A percentile compares a stretch with the other conserved stretches of the same genome.
Evolutionary conservation across 2,329 filamentous ascomycete species (phyloP).

Genomic region (Claviceps purpurea): DNA sequence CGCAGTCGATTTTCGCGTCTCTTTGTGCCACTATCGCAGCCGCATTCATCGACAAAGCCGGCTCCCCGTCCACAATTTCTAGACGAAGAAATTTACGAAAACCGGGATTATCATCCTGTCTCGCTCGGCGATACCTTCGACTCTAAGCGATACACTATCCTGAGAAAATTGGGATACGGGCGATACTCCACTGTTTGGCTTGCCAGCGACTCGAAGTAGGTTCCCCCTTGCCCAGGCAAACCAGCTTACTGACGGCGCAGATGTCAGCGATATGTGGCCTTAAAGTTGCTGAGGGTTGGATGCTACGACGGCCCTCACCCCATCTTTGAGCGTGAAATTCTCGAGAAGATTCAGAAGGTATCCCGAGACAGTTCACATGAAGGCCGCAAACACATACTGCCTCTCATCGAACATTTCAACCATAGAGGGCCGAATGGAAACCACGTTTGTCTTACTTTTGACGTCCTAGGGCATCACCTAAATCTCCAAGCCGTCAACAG

Average conservation of each 20-base stretch:
- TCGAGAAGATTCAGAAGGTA: no score
- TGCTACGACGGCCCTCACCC: not conserved
- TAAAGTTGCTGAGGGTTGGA: slow-evolving; percentile 16
- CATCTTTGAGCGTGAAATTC: no score
- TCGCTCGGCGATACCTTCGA: slow-evolving; percentile 12
- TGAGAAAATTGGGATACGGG: slow-evolving; percentile 15
- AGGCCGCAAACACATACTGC: slow-evolving; percentile 6
- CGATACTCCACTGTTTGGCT: slow-evolving; percentile 15
- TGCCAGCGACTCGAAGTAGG: slow-evolving; percentile 9
- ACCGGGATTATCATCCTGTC: slow-evolving; percentile 12
- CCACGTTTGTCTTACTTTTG: slow-evolving; percentile 18
- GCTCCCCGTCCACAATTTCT: no score
- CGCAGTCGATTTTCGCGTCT: no score
- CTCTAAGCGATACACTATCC: slow-evolving; percentile 9
- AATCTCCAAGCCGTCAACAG: not conserved
- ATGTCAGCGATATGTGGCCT: slow-evolving; percentile 12
- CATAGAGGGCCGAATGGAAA: slow-evolving; percentile 17
- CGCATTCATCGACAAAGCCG: no score
- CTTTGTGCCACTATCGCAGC: no score
- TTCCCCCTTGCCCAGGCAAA: not conserved
- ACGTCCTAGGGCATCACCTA: slow-evolving; percentile 15
- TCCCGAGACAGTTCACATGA: no score
- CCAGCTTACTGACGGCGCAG: not conserved
- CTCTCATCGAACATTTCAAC: slow-evolving; percentile 13
- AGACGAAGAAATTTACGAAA: no score